Evolutionary conservation across 2,329 filamentous ascomycete species (phyloP), one percentile per base, ranked within the genome.

Genomic region (Aspergillus oerlinghausenensis): DNA sequence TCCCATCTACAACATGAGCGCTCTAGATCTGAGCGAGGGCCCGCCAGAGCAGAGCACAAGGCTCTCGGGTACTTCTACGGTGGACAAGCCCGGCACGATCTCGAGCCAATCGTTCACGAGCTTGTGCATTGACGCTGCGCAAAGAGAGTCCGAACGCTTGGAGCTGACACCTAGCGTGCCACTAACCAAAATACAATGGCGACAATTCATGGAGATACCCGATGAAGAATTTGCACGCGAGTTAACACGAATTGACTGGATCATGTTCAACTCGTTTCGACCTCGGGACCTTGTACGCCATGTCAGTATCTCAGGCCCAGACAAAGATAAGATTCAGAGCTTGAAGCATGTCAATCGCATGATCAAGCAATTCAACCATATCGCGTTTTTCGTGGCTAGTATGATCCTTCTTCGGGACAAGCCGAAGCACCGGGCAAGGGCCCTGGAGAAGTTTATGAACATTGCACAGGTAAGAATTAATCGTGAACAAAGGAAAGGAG

Each of bases 181-280:
- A 1, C 82, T 96, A 59, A 89, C 87, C 64, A 97, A 97, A 73
- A 80, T 88, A 45, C 89, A 94, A 58, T 99, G 94, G 80, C 90
- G 92, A 63, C 85, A 88, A 52, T 89, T 97, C 63, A 96, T 97
- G 87, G 89, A 90, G 38, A 88, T 88, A 25, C 82, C 89, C 1
- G 88, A 95, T 53, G 90, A 96, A 59, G 85, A 91, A 50, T 88
- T 97, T 63, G 93, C 93, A 17, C 87, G 88, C 58, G 94, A 99
- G 73, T 83, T 99, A 67, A 97, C 94, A 3, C 84, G 93, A 59
- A 96, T 99, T 55, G 94, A 99, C 75, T 97, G 93, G 93, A 87
- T 95, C 72, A 94, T 97, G 88, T 97, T 97, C 73, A 95, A 90
- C 52, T 92, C 92, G 1, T 96, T 97, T 60, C 87, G 91, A 26